Percentiles rank a stretch among this genome's conserved stretches.
Evolutionary conservation across 345 rosid genomes (phyloP).

Genomic region (Firmiana major): DNA sequence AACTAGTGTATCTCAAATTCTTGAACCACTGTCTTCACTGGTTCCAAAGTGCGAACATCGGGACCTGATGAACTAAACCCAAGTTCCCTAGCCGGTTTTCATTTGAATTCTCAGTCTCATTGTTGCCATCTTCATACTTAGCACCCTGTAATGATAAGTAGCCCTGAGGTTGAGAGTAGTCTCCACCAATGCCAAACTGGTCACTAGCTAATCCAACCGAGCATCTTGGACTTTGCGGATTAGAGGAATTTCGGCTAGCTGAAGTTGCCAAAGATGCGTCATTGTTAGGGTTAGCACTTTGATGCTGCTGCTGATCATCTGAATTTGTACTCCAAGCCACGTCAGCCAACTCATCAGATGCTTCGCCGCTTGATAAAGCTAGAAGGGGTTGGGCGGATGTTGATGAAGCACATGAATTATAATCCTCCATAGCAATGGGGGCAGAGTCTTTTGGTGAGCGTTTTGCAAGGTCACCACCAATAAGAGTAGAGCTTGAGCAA

Average conservation of each 20-base stretch:
- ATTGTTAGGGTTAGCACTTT: neutral
- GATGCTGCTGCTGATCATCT: conserved; percentile 22
- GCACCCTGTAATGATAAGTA: conserved; percentile 30
- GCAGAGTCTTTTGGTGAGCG: conserved; percentile 36
- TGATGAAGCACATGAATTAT: conserved; percentile 37
- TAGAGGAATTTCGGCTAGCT: conserved; percentile 23
- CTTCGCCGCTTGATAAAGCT: conserved; percentile 26
- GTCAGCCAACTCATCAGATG: conserved; percentile 37
- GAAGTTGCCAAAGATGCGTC: conserved; percentile 17
- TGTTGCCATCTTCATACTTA: conserved; percentile 28
- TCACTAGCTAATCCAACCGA: conserved; percentile 22
- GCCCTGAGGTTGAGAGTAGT: conserved; percentile 25
- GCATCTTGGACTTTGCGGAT: conserved; percentile 27
- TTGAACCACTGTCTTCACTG: conserved; percentile 13
- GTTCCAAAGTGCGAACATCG: conserved; percentile 66
- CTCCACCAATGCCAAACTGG: conserved; percentile 25
- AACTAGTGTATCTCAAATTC: neutral
- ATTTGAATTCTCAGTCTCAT: conserved; percentile 9
- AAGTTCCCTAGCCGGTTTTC: conserved; percentile 25
- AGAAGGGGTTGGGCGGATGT: conserved; percentile 30
- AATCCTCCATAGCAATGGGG: conserved; percentile 24
- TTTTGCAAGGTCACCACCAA: conserved; percentile 59
- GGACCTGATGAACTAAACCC: conserved; percentile 45
- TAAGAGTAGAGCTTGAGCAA: conserved; percentile 67
- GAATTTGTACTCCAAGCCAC: conserved; percentile 34